Base-by-base conservation (phyloP, 2,329 filamentous ascomycete species). In the Ciborinia camelliae region DNA sequence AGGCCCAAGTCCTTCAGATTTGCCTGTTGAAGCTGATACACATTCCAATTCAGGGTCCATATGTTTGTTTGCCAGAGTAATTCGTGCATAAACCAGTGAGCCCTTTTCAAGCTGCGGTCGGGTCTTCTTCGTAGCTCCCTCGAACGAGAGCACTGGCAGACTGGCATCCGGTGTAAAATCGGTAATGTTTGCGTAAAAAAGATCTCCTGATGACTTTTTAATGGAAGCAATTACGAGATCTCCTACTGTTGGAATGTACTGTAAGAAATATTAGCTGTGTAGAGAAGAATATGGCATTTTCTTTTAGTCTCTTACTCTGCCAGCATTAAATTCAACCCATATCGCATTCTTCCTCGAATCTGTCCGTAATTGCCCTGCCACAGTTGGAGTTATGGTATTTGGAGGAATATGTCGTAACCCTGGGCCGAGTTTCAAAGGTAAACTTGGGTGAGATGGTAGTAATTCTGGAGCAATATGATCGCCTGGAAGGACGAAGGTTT, bases 1-100 rank as follows among this genome's bases (percentile, higher is more conserved):
- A 8, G 91, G 90, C 0, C 95, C 95, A 20, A 98, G 81, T 0
- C 94, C 94, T 54, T 97, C 93, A 2, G 90, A 84, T 73, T 96
- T 97, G 32, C 94, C 94, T 0, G 93, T 97, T 1, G 89, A 84
- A 0, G 91, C 83, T 68, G 92, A 91, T 52, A 96, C 89, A 76
- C 95, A 98, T 73, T 96, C 92, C 52, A 99, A 81, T 78, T 98
- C 95, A 0, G 92, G 84, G 73, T 97, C 92, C 79, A 93, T 91
- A 76, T 93, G 90, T 69, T 89, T 88, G 73, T 91, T 89, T 23
- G 90, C 89, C 48, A 89, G 85, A 35, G 85, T 81, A 51, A 99
- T 86, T 68, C 94, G 90, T 45, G 93, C 94, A 79, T 98, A 98
- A 43, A 98, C 91, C 35, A 97, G 80, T 61, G 91, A 87, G 45